Conservation (phyloP, 2,329 filamentous ascomycete species). For the Clarireedia monteithiana region DNA sequence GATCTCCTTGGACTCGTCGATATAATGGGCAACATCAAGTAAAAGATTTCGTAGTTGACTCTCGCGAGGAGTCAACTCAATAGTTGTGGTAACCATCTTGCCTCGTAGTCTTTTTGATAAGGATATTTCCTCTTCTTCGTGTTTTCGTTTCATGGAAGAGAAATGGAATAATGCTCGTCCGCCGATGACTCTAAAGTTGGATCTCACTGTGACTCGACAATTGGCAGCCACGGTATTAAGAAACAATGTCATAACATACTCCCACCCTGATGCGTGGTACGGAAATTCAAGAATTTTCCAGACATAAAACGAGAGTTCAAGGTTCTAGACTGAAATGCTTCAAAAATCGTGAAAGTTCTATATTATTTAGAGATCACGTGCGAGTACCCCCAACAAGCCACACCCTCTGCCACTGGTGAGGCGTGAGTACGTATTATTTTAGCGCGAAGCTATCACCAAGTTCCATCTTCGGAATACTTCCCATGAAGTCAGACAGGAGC, state of each 20-base stretch:
- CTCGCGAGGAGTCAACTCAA: slow-evolving; percentile 63
- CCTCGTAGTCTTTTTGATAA: slow-evolving; percentile 15
- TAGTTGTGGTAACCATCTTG: slow-evolving; percentile 23
- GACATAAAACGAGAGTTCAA: no score
- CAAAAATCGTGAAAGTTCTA: not conserved
- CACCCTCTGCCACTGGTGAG: no score
- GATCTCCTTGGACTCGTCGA: slow-evolving; percentile 44
- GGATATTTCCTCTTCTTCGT: slow-evolving; percentile 23
- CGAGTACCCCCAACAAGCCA: no score
- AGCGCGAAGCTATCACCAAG: slow-evolving; percentile 1
- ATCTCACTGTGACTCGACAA: not conserved
- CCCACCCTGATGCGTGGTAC: no score
- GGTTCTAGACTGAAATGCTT: no score
- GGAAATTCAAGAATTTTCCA: no score
- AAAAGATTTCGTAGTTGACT: slow-evolving; percentile 65
- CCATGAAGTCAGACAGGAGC: not conserved
- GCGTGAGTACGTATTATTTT: slow-evolving; percentile 3
- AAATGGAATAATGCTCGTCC: slow-evolving; percentile 14
- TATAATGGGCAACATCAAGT: slow-evolving; percentile 69
- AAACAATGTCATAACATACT: not conserved
- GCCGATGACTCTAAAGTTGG: slow-evolving; percentile 12
- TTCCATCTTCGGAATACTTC: not conserved
- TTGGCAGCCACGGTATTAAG: not conserved
- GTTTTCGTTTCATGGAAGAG: slow-evolving; percentile 24
- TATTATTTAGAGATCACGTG: not conserved